phyloP scores from a whole-genome alignment of 2,329 filamentous ascomycete genomes.

The Phyllosticta citriasiana region DNA sequence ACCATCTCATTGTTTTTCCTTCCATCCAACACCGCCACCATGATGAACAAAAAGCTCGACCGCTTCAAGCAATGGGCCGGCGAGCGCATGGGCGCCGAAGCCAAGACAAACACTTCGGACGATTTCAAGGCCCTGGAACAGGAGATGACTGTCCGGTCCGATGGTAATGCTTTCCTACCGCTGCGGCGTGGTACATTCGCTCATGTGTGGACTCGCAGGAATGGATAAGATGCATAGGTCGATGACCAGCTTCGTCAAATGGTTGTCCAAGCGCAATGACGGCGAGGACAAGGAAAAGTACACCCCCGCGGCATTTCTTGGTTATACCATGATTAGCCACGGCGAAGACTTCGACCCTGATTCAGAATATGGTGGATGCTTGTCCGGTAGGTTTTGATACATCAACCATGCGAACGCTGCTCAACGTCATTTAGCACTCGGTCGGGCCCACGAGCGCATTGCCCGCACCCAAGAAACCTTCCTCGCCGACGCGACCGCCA shows the following conservation, averaged over 20 bases:
- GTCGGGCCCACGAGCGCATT: slow-evolving; percentile 78
- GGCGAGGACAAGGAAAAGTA: slow-evolving; percentile 82
- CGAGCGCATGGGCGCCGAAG: slow-evolving; percentile 88
- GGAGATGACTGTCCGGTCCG: slow-evolving; percentile 82
- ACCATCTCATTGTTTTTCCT: not conserved
- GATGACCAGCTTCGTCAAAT: slow-evolving; percentile 80
- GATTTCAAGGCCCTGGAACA: slow-evolving; percentile 84
- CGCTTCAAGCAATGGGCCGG: slow-evolving; percentile 97
- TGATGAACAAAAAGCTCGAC: slow-evolving; percentile 81
- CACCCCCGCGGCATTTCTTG: slow-evolving; percentile 67
- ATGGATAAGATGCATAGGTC: slow-evolving; percentile 84
- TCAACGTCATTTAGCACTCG: slow-evolving; percentile 48
- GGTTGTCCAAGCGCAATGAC: slow-evolving; percentile 73
- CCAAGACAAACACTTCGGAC: slow-evolving; percentile 76
- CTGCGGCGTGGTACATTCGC: slow-evolving; percentile 2
- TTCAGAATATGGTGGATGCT: slow-evolving; percentile 82
- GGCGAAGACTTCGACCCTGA: slow-evolving; percentile 87
- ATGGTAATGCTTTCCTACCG: slow-evolving; percentile 48
- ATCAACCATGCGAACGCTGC: not conserved
- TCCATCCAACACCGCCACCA: slow-evolving; percentile 19
- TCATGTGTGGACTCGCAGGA: slow-evolving; percentile 41
- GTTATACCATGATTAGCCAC: slow-evolving; percentile 75
- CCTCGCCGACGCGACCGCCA: slow-evolving; percentile 63
- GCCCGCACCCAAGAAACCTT: slow-evolving; percentile 79
- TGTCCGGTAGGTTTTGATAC: slow-evolving; percentile 49